Base-by-base conservation (phyloP, 1,284 basidiomycete species). In the Marasmius oreades region DNA sequence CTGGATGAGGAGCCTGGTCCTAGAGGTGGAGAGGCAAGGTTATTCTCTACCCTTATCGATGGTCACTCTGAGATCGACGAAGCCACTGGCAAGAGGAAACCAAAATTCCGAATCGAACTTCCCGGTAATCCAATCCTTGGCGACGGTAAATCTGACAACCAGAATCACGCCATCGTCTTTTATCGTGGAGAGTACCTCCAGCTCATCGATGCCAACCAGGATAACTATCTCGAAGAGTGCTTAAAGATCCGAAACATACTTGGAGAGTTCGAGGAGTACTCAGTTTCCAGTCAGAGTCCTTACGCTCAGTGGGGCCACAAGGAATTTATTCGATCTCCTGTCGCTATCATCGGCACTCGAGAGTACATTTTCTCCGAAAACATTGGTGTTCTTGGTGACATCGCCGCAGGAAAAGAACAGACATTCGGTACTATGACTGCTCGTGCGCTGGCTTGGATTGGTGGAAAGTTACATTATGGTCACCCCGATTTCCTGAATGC, bases 291-390 rank as follows among this genome's bases (percentile, higher is more conserved):
- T 64, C 89, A 93, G 76, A 96, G 92, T 69, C 97, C 97, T 11
- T 99, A 99, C 71, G 93, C 93, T 10, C 88, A 92, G 66, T 92
- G 90, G 85, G 92, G 92, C 37, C 90, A 92, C 73, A 90, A 93
- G 73, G 93, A 97, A 70, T 97, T 97, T 73, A 80, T 77, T 64
- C 93, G 90, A 71, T 77, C 88, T 44, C 96, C 96, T 26, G 95
- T 99, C 56, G 97, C 97, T 43, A 99, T 99, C 72, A 85, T 99
- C 60, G 97, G 97, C 70, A 97, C 97, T 24, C 88, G 97, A 71
- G 97, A 99, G 78, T 99, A 99, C 77, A 98, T 99, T 69, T 99
- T 99, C 79, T 99, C 97, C 53, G 97, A 99, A 79, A 99, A 99
- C 76, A 99, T 99, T 67, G 97, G 97, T 81, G 93, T 99, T 44